Percentiles rank a stretch among this genome's conserved stretches.
Evolutionary conservation across 2,329 filamentous ascomycete genomes (phyloP).

Genomic region (Diaporthe aspalathi): DNA sequence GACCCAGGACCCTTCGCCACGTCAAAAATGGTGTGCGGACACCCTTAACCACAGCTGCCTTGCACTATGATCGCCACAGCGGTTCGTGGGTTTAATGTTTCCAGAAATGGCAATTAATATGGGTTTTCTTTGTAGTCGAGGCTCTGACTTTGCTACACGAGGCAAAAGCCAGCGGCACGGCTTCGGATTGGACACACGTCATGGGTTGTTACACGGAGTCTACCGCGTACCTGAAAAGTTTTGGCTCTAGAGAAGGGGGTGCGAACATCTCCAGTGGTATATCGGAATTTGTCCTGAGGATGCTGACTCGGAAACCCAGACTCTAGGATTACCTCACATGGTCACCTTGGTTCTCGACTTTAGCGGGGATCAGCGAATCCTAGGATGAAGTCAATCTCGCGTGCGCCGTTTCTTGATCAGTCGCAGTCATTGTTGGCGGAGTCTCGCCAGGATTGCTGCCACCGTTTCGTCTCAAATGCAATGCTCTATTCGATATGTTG

Average conservation of each 20-base stretch:
- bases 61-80: neutral
- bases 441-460: neutral
- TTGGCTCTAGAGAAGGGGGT: no score
- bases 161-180: neutral
- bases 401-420: neutral
- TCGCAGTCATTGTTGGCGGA: neutral
- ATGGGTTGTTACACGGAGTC: neutral
- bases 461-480: slow-evolving; percentile 29
- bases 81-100: no score
- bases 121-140: neutral
- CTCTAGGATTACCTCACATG: neutral
- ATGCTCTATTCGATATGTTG: slow-evolving; percentile 39
- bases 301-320: neutral
- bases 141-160: neutral
- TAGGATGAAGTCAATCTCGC: neutral
- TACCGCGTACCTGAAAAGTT: neutral
- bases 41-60: no score
- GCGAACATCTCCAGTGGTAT: neutral
- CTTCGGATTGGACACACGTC: neutral
- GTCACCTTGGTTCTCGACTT: neutral
- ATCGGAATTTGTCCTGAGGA: neutral
- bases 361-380: neutral
- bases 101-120: neutral
- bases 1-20: no score
- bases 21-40: no score